These are phyloP conservation scores for Heterobasidion irregulare DNA, from an alignment of 1,284 basidiomycete genomes.

Conservation along the genomic window DNA sequence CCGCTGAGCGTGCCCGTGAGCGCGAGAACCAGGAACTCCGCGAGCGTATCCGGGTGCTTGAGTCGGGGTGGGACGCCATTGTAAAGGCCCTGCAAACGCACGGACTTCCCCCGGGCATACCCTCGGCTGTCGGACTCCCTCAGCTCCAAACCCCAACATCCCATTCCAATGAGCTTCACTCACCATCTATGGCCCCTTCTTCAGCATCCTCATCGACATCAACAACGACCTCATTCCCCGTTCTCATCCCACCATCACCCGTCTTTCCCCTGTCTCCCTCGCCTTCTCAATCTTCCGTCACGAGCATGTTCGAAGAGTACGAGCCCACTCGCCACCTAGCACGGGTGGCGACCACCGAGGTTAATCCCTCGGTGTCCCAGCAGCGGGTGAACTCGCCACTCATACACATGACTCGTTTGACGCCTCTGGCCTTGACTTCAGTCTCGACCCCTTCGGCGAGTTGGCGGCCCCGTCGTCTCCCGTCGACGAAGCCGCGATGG, in stretches of 20 bases:
- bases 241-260: constrained; percentile 22
- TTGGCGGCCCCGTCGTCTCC: constrained; percentile 10
- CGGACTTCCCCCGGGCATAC: constrained; percentile 37
- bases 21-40: constrained; percentile 68
- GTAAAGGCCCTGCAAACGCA: constrained; percentile 66
- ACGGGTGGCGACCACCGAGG: constrained; percentile 79
- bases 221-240: constrained; percentile 23
- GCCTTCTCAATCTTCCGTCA: constrained; percentile 31
- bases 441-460: constrained; percentile 4
- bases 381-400: constrained; percentile 70
- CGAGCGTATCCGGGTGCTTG: constrained; percentile 67
- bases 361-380: constrained; percentile 63
- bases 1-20: constrained; percentile 41
- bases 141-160: constrained; percentile 6
- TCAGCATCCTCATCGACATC: constrained; percentile 20
- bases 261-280: constrained; percentile 42
- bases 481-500: constrained; percentile 51
- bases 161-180: constrained; percentile 14
- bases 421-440: constrained; percentile 10
- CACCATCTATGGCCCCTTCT: constrained; percentile 16
- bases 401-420: constrained; percentile 18
- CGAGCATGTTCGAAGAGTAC: constrained; percentile 28
- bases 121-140: constrained; percentile 13
- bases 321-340: constrained; percentile 87
- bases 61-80: constrained; percentile 72